phyloP scores from a whole-genome alignment of 2,329 filamentous ascomycete genomes.

The Sclerotinia borealis region DNA sequence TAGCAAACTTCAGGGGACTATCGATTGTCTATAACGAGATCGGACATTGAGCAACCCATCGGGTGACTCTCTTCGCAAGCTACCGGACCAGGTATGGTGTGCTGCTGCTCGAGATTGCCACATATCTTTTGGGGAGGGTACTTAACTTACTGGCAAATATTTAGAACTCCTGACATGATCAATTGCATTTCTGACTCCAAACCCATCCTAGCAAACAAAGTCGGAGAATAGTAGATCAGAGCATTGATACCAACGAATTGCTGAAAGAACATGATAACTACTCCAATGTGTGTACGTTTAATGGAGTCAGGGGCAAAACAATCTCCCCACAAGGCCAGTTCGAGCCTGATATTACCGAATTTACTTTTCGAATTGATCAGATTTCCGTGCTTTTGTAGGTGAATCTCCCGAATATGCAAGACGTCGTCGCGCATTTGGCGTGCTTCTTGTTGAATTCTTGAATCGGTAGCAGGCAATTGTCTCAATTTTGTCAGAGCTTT shows the following conservation, averaged over 20 bases:
- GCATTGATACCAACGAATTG: slow-evolving; percentile 50
- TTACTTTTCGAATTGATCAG: slow-evolving; percentile 7
- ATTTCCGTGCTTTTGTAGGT: slow-evolving; percentile 35
- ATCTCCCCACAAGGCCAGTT: slow-evolving; percentile 44
- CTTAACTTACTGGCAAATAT: slow-evolving; percentile 26
- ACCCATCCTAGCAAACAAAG: slow-evolving; percentile 21
- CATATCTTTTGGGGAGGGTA: too few species aligned
- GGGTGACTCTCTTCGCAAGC: too few species aligned
- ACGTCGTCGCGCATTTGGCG: slow-evolving; percentile 41
- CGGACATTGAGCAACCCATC: not conserved
- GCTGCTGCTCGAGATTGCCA: not conserved
- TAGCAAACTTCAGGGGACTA: not conserved
- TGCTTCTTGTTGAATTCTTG: slow-evolving; percentile 45
- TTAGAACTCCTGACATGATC: slow-evolving; percentile 47
- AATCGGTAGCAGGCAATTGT: slow-evolving; percentile 42
- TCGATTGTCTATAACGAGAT: not conserved
- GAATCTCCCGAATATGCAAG: slow-evolving; percentile 33
- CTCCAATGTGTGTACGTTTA: slow-evolving; percentile 44
- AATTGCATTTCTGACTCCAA: slow-evolving; percentile 40
- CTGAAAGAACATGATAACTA: slow-evolving; percentile 51
- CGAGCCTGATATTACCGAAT: slow-evolving; percentile 37
- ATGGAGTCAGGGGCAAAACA: slow-evolving; percentile 45
- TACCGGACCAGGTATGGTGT: too few species aligned
- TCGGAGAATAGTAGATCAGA: slow-evolving; percentile 36
- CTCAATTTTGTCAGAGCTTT: slow-evolving; percentile 46